Evolutionary conservation across 495 filamentous ascomycete species (phyloP), one percentile per base, ranked within the genome.

Genomic region (Entonaema liquescens): DNA sequence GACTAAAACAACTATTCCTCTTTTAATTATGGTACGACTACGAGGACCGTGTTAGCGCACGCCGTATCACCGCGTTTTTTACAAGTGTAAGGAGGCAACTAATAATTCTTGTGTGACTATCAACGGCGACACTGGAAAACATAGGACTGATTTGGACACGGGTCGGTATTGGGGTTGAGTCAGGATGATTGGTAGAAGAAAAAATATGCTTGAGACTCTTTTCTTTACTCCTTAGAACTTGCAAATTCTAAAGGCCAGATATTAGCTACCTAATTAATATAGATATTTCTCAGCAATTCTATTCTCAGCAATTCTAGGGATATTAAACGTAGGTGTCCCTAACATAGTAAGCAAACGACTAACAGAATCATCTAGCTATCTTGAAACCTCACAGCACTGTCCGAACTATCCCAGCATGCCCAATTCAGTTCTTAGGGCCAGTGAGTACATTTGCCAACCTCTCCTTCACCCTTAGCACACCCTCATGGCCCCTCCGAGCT

Each of bases 391-490:
- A n/a, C n/a, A n/a, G n/a, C n/a, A n/a, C n/a, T n/a, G n/a, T 33
- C 31, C 6, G 11, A 9, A 33, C 11, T 28, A 26, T 26, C 1
- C 23, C 23, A 52, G 47, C 21, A 29, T 8, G 3, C 49, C 6
- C 15, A 17, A 28, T 9, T 23, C 21, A 53, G 28, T 56, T 44
- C 23, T 53, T 59, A 17, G 15, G 1, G 21, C 36, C 35, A 25
- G 33, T 25, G 33, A 49, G 12, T 8, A 56, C n/a, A 28, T 33
- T 44, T 0, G 13, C 40, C 9, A 72, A 26, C 35, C 64, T 44
- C n/a, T 69, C 71, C 54, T 68, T 68, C 17, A 70, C 49, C 40
- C 68, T 74, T 19, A 47, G 8, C n/a, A 76, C 65, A 5, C 71
- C 71, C 17, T 67, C 70, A 21, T 74, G 62, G 1, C 72, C 74